These are phyloP conservation scores for Nemania abortiva DNA, from an alignment of 2,329 filamentous ascomycete genomes.

Conservation along the genomic window DNA sequence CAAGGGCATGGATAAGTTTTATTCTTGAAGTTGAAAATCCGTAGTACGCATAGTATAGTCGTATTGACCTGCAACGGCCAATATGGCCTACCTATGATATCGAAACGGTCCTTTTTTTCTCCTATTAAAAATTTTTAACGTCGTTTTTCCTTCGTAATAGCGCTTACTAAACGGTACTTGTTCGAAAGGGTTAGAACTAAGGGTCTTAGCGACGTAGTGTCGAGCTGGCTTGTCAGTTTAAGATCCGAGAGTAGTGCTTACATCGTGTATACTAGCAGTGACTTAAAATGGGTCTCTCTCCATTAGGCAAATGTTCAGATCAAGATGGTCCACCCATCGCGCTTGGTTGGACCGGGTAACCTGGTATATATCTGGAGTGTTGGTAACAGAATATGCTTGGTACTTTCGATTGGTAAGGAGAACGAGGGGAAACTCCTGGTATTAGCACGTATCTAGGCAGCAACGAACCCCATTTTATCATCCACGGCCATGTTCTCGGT, in stretches of 20 bases:
- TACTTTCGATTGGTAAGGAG: neutral
- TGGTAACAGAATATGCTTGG: neutral
- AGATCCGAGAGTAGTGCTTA: neutral
- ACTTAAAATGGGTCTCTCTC: constrained; percentile 1
- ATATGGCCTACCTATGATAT: neutral
- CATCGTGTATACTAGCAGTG: neutral
- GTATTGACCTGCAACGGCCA: neutral
- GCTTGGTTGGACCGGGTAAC: neutral
- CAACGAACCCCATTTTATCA: neutral
- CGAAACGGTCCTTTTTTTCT: neutral
- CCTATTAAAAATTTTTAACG: neutral
- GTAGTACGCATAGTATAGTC: neutral
- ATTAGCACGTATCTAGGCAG: neutral
- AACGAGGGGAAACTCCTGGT: neutral
- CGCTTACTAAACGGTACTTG: neutral
- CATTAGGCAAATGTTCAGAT: neutral
- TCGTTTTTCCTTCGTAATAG: neutral
- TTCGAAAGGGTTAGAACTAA: constrained; percentile 1
- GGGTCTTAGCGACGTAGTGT: neutral
- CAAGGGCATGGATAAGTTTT: neutral
- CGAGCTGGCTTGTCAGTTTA: neutral
- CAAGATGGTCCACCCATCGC: neutral
- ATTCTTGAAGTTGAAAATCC: neutral
- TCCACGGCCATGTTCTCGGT: neutral
- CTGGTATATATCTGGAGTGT: neutral